These are phyloP conservation scores for Dictyophora rubrovolvata DNA, from an alignment of 768 basidiomycete species.

Conservation along the genomic window DNA sequence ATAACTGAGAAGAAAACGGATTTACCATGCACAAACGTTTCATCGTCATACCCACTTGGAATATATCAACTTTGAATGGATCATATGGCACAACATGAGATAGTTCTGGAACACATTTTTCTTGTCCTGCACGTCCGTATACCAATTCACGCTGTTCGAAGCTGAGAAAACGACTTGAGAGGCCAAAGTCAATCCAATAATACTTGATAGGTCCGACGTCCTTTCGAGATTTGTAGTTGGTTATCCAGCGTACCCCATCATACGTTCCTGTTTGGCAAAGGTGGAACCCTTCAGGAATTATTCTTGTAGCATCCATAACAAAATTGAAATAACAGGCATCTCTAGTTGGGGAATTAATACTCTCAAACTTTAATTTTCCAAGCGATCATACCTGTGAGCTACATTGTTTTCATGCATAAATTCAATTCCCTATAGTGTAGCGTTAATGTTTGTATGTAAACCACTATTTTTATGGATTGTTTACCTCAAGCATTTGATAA, in stretches of 20 bases:
- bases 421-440: not conserved
- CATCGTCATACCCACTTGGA: not conserved
- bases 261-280: no score
- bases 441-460: no score
- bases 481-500: conserved; percentile 13
- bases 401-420: conserved; percentile 3
- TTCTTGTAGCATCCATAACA: no score
- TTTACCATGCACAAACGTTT: not conserved
- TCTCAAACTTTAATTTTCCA: no score
- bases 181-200: conserved; percentile 20
- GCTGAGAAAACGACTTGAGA: conserved; percentile 14
- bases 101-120: conserved; percentile 15
- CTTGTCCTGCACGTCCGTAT: conserved; percentile 10
- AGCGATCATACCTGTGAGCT: not conserved
- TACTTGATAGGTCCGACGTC: conserved; percentile 11
- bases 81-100: conserved; percentile 14
- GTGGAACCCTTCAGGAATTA: no score
- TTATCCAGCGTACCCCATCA: no score
- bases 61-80: conserved; percentile 18
- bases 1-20: not conserved
- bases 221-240: no score
- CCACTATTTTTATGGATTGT: no score
- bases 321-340: no score
- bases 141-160: conserved; percentile 1
- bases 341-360: no score